A percentile compares a stretch with the other conserved stretches of the same genome.
Evolutionary conservation across 176 grass and related monocot species (phyloP).

Genomic region (Pontederia paniculata): DNA sequence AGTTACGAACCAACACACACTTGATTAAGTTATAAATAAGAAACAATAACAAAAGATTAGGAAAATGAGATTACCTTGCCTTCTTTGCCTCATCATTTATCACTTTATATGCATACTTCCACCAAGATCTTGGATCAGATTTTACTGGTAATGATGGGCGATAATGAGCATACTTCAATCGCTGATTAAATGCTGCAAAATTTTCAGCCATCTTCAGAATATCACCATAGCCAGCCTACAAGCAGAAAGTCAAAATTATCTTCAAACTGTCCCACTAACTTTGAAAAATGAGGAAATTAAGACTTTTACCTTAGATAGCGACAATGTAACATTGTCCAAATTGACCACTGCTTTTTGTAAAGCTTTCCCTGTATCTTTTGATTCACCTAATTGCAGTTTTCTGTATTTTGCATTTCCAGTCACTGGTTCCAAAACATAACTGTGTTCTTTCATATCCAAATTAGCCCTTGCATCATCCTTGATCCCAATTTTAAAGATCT

Average conservation of each 20-base stretch:
- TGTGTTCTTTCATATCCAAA: slow-evolving; percentile 34
- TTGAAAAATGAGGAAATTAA: background rate
- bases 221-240: slow-evolving; percentile 83
- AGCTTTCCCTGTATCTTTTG: slow-evolving; percentile 69
- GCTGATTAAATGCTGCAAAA: slow-evolving; percentile 93
- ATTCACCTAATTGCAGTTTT: slow-evolving; percentile 59
- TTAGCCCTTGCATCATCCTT: no score
- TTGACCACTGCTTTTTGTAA: slow-evolving; percentile 85
- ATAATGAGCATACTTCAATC: slow-evolving; percentile 85
- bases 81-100: slow-evolving; percentile 77
- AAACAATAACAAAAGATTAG: slow-evolving; percentile 15
- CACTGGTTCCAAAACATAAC: slow-evolving; percentile 73
- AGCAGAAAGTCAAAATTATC: slow-evolving; percentile 12
- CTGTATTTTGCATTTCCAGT: slow-evolving; percentile 90
- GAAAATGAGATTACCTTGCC: slow-evolving; percentile 40
- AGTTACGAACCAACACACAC: no score
- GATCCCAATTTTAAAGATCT: slow-evolving; percentile 28
- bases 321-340: slow-evolving; percentile 90
- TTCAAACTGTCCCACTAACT: background rate
- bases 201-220: slow-evolving; percentile 96
- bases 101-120: slow-evolving; percentile 83
- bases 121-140: slow-evolving; percentile 70
- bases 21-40: background rate
- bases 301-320: slow-evolving; percentile 64
- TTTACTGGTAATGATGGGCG: slow-evolving; percentile 63